phyloP scores from a whole-genome alignment of 495 filamentous ascomycete species.

The Halenospora varia region DNA sequence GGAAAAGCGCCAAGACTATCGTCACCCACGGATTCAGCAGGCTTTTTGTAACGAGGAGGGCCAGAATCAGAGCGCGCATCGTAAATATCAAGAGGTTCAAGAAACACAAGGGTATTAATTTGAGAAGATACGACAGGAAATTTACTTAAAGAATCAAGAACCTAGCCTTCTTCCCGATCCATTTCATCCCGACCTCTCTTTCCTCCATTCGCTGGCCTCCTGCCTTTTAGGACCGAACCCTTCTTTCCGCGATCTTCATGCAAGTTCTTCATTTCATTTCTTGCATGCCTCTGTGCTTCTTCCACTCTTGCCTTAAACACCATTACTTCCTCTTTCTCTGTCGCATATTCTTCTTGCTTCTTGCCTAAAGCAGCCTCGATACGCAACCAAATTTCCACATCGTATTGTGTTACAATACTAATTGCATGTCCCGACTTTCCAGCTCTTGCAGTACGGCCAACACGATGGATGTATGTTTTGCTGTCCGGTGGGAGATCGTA shows the following conservation, averaged over 20 bases:
- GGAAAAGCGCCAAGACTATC: no score
- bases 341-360: slow-evolving; percentile 64
- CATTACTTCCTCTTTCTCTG: slow-evolving; percentile 82
- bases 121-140: not conserved
- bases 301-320: slow-evolving; percentile 71
- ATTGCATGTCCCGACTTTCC: slow-evolving; percentile 83
- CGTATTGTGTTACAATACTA: slow-evolving; percentile 84
- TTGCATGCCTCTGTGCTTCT: slow-evolving; percentile 80
- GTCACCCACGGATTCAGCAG: no score
- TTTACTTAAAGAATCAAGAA: not conserved
- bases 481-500: slow-evolving; percentile 77
- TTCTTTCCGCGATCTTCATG: slow-evolving; percentile 72
- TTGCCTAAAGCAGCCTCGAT: slow-evolving; percentile 80
- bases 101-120: not conserved
- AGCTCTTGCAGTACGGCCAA: slow-evolving; percentile 88
- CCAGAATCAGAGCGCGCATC: no score
- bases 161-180: slow-evolving; percentile 75
- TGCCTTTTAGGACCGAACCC: slow-evolving; percentile 55
- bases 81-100: no score
- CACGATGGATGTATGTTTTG: slow-evolving; percentile 94
- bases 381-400: slow-evolving; percentile 78
- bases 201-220: slow-evolving; percentile 32
- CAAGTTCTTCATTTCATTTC: slow-evolving; percentile 76
- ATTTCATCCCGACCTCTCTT: slow-evolving; percentile 70
- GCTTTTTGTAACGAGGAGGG: no score